These are phyloP conservation scores for Teunomyces panamensis DNA, from an alignment of 805 yeast species.

Conservation along the genomic window DNA sequence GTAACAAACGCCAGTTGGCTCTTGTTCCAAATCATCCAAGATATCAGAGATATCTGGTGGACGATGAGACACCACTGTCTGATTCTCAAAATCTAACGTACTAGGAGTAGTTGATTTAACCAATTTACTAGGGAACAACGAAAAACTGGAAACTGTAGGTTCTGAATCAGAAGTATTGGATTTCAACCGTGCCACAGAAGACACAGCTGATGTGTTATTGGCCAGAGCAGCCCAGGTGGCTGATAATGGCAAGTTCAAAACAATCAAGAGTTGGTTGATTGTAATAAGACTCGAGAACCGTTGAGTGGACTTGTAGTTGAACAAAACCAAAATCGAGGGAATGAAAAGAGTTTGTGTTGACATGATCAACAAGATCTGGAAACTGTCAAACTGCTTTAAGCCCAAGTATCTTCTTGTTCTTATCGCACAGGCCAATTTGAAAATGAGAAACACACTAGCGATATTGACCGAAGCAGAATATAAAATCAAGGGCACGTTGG, in stretches of 20 bases:
- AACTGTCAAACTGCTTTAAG: constrained; percentile 73
- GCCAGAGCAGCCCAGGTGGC: constrained; percentile 85
- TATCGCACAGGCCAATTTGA: constrained; percentile 68
- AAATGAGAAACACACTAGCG: constrained; percentile 56
- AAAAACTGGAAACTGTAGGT: not conserved
- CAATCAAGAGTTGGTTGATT: constrained; percentile 59
- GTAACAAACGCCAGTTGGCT: not conserved
- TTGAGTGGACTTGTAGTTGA: constrained; percentile 39
- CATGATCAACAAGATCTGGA: constrained; percentile 80
- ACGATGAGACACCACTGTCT: not conserved
- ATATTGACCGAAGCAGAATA: constrained; percentile 68
- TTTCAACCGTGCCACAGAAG: not conserved
- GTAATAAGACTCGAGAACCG: constrained; percentile 42
- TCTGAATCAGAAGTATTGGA: not conserved
- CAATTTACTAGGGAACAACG: constrained; percentile 13
- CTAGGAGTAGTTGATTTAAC: constrained; percentile 5
- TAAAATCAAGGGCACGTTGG: constrained; percentile 55
- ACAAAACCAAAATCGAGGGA: constrained; percentile 67
- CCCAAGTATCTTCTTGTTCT: constrained; percentile 75
- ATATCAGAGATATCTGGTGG: not conserved
- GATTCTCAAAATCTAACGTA: not conserved
- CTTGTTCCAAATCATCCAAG: not conserved
- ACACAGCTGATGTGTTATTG: constrained; percentile 39
- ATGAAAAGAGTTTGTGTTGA: constrained; percentile 75
- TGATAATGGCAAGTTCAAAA: constrained; percentile 74